Evolutionary conservation across 805 yeast genomes (phyloP).

Genomic region (Hanseniaspora singularis): DNA sequence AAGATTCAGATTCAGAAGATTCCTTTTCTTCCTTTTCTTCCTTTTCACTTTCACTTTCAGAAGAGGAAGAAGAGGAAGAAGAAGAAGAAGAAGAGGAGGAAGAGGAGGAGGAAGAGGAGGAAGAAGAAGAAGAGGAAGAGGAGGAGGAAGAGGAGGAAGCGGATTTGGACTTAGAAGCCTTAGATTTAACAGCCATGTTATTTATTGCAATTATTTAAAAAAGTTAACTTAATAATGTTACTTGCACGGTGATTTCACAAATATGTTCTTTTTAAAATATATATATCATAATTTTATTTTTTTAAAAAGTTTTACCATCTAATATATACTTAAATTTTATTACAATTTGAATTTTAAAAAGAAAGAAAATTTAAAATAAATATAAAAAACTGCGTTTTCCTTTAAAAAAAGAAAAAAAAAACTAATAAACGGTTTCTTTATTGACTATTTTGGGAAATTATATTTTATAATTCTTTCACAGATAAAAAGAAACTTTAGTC

Average conservation of each 20-base stretch:
- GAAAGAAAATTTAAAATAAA: no score
- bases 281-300: no score
- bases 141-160: slow-evolving; percentile 21
- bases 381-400: no score
- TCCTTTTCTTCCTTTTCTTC: slow-evolving; percentile 27
- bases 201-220: background rate
- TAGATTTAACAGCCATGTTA: slow-evolving; percentile 19
- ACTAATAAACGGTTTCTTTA: background rate
- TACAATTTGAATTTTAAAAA: no score
- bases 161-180: slow-evolving; percentile 23
- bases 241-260: background rate
- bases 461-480: no score
- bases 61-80: slow-evolving; percentile 18
- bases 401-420: no score
- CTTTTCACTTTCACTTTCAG: slow-evolving; percentile 21
- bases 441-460: background rate
- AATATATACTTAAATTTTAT: no score
- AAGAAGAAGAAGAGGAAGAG: slow-evolving; percentile 16
- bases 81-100: slow-evolving; percentile 17
- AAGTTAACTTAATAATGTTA: slow-evolving; percentile 20
- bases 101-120: slow-evolving; percentile 21
- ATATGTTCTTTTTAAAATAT: background rate
- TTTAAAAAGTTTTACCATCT: no score
- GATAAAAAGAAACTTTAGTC: background rate
- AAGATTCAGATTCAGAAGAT: slow-evolving; percentile 29